Percentiles rank a stretch among this genome's conserved stretches.
phyloP scores from a whole-genome alignment of 2,329 filamentous ascomycete genomes.

The Penicillium sp. region DNA sequence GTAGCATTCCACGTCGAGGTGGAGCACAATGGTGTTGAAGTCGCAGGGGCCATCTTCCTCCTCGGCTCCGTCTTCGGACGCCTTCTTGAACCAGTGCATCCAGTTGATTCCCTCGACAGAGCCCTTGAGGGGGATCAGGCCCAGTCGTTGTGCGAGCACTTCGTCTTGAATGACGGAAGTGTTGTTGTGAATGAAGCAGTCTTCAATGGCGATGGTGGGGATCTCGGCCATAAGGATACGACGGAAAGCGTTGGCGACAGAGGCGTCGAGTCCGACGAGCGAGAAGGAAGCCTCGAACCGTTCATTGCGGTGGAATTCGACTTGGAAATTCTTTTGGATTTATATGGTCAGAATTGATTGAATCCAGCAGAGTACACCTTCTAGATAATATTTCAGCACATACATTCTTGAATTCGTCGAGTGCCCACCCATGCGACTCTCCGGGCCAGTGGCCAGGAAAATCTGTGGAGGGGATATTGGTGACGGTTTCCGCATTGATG shows the following conservation, averaged over 20 bases:
- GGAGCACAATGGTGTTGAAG: constrained; percentile 82
- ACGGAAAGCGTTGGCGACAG: constrained; percentile 94
- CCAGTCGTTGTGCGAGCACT: constrained; percentile 85
- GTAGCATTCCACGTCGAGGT: constrained; percentile 75
- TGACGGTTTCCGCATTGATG: constrained; percentile 86
- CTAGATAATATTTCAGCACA: constrained; percentile 7
- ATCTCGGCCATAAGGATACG: constrained; percentile 95
- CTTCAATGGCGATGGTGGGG: constrained; percentile 89
- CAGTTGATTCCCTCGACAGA: constrained; percentile 74
- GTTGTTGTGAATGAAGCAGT: constrained; percentile 91
- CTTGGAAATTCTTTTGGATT: constrained; percentile 59
- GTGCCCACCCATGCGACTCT: constrained; percentile 79
- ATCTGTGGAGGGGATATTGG: constrained; percentile 83
- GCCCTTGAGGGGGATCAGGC: constrained; percentile 85
- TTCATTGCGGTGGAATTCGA: constrained; percentile 83
- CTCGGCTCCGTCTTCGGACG: constrained; percentile 59
- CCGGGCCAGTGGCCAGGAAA: constrained; percentile 88
- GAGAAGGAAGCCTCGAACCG: constrained; percentile 81
- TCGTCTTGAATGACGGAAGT: constrained; percentile 98
- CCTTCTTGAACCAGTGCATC: constrained; percentile 78
- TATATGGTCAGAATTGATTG: constrained; percentile 5
- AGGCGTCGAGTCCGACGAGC: constrained; percentile 85
- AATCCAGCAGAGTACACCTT: background rate
- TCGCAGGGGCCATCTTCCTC: constrained; percentile 57
- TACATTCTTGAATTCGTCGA: constrained; percentile 67